A percentile compares a stretch with the other conserved stretches of the same genome.
Evolutionary conservation across 257 asterid genomes (phyloP).

Genomic region (Dorcoceras hygrometricum): DNA sequence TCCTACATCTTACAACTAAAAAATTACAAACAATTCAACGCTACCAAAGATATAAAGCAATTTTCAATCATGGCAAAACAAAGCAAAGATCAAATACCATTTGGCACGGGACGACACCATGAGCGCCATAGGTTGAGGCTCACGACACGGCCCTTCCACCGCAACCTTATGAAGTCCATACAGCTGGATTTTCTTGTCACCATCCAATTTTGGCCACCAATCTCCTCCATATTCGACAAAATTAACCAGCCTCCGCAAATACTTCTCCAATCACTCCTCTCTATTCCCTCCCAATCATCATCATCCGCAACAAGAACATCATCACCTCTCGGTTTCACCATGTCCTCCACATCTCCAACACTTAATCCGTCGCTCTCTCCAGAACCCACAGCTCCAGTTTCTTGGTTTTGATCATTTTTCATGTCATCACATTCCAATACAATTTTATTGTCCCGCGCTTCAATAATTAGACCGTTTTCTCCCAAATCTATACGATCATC

Average conservation of each 20-base stretch:
- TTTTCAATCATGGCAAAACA: neutral
- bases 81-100: constrained; percentile 53
- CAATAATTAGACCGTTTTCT: constrained; percentile 20
- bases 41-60: neutral
- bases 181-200: constrained; percentile 57
- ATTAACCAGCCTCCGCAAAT: constrained; percentile 75
- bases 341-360: constrained; percentile 23
- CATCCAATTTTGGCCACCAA: constrained; percentile 34
- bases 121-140: constrained; percentile 80
- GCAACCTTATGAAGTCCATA: constrained; percentile 82
- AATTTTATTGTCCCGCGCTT: constrained; percentile 17
- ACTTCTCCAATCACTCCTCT: constrained; percentile 79
- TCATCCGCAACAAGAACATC: constrained; percentile 32
- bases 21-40: neutral
- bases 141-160: constrained; percentile 80
- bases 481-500: constrained; percentile 20
- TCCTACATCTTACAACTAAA: neutral
- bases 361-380: constrained; percentile 20
- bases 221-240: constrained; percentile 56
- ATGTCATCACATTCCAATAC: constrained; percentile 21
- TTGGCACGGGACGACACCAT: constrained; percentile 72
- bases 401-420: constrained; percentile 26
- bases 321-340: constrained; percentile 16
- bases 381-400: constrained; percentile 7
- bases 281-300: constrained; percentile 96